These are phyloP conservation scores for Kodamaea fungicola DNA, from an alignment of 1,139 yeast genomes.

Conservation along the genomic window DNA sequence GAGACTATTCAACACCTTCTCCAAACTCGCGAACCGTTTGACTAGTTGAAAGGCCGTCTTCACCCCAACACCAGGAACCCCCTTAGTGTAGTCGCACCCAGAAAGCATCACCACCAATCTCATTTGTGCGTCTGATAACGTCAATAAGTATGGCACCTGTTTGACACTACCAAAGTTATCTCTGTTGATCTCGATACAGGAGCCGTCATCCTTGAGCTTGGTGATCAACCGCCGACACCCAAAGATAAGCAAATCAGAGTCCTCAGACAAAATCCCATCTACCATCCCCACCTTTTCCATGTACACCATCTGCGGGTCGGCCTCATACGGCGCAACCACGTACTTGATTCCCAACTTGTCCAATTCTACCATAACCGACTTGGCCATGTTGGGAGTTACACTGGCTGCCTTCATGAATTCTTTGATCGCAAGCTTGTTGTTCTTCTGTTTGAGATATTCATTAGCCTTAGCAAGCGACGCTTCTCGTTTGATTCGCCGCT, in stretches of 20 bases:
- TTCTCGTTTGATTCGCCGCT: conserved; percentile 54
- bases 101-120: conserved; percentile 80
- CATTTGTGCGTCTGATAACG: conserved; percentile 54
- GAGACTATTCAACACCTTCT: conserved; percentile 54
- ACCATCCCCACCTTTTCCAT: conserved; percentile 73
- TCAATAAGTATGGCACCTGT: conserved; percentile 43
- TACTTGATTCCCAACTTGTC: conserved; percentile 58
- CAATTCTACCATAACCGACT: conserved; percentile 72
- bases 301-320: conserved; percentile 95
- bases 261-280: conserved; percentile 89
- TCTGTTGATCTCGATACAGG: conserved; percentile 65
- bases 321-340: conserved; percentile 97
- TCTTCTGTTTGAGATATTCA: conserved; percentile 48
- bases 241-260: conserved; percentile 86
- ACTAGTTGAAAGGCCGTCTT: conserved; percentile 70
- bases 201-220: conserved; percentile 74
- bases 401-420: conserved; percentile 78
- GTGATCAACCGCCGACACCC: conserved; percentile 79
- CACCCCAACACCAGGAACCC: conserved; percentile 78
- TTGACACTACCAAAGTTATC: conserved; percentile 47
- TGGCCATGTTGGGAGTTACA: conserved; percentile 90
- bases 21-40: conserved; percentile 47
- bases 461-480: conserved; percentile 59
- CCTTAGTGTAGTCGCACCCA: conserved; percentile 95
- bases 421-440: conserved; percentile 58